Conservation (phyloP, 2,329 filamentous ascomycete genomes). For the Alternaria infectoria region DNA sequence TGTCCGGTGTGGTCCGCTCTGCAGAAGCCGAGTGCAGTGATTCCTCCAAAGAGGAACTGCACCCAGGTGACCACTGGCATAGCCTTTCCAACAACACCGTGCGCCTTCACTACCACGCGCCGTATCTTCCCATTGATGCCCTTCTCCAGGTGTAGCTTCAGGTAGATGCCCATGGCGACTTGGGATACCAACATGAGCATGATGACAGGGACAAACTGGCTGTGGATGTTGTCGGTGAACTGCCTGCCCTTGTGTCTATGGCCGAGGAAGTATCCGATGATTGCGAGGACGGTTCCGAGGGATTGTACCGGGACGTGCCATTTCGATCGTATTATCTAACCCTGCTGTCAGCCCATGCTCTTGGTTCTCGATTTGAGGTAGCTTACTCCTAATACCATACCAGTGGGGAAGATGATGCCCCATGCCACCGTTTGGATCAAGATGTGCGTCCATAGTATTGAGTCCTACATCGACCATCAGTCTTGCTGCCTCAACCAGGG, state of each 20-base stretch:
- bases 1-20: conserved; percentile 89
- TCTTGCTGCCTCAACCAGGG: not conserved
- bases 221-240: conserved; percentile 75
- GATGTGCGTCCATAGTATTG: conserved; percentile 92
- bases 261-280: conserved; percentile 88
- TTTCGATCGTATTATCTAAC: conserved; percentile 81
- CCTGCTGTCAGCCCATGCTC: not conserved
- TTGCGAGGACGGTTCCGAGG: conserved; percentile 73
- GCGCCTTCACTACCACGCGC: conserved; percentile 71
- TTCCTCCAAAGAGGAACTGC: conserved; percentile 96
- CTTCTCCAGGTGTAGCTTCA: conserved; percentile 86
- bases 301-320: conserved; percentile 94
- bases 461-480: conserved; percentile 61
- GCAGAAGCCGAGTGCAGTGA: conserved; percentile 91
- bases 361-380: no score
- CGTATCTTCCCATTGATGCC: conserved; percentile 82
- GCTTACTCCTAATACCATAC: conserved; percentile 92
- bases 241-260: conserved; percentile 89
- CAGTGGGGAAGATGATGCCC: conserved; percentile 88
- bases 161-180: conserved; percentile 80
- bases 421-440: conserved; percentile 85
- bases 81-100: conserved; percentile 83
- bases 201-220: conserved; percentile 77
- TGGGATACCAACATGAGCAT: conserved; percentile 82
- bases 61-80: conserved; percentile 88